A percentile compares a stretch with the other conserved stretches of the same genome.
Evolutionary conservation across 345 rosid genomes (phyloP).

Genomic region (Aquilaria sinensis): DNA sequence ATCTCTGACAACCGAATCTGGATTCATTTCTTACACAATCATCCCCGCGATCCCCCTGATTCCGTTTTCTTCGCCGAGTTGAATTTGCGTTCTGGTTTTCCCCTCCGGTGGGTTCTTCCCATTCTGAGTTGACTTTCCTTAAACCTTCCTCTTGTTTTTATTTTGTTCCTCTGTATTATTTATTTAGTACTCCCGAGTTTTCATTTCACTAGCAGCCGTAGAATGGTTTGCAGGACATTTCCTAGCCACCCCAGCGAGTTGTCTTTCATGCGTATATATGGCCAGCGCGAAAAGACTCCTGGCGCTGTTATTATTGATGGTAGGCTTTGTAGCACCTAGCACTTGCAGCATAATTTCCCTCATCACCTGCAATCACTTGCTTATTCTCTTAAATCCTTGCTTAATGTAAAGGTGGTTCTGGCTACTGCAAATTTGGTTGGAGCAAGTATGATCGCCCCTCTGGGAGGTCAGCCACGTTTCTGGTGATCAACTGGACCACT

Average conservation of each 20-base stretch:
- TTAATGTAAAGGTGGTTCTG: constrained; percentile 68
- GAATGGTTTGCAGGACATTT: constrained; percentile 28
- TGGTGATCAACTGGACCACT: constrained; percentile 38
- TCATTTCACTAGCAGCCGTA: neutral
- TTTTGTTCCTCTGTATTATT: neutral
- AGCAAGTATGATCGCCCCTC: constrained; percentile 69
- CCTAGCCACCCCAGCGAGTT: constrained; percentile 32
- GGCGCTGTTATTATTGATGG: constrained; percentile 84
- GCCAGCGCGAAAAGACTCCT: constrained; percentile 52
- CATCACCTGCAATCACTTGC: neutral
- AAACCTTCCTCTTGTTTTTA: neutral
- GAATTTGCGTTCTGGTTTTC: constrained; percentile 51
- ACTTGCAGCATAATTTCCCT: neutral
- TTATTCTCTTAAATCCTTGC: neutral
- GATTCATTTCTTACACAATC: constrained; percentile 52
- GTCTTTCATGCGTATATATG: constrained; percentile 63
- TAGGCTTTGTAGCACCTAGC: constrained; percentile 12
- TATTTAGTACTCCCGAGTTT: neutral
- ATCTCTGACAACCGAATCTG: constrained; percentile 58
- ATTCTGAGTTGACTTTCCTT: too few species aligned
- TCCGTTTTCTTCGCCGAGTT: constrained; percentile 68
- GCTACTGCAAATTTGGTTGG: constrained; percentile 93
- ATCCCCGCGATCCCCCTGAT: constrained; percentile 36
- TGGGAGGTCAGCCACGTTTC: constrained; percentile 72
- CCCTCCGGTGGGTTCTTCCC: constrained; percentile 44